Conservation (phyloP, 371 early-diverging fungal species). For the Mucor circinelloides region DNA sequence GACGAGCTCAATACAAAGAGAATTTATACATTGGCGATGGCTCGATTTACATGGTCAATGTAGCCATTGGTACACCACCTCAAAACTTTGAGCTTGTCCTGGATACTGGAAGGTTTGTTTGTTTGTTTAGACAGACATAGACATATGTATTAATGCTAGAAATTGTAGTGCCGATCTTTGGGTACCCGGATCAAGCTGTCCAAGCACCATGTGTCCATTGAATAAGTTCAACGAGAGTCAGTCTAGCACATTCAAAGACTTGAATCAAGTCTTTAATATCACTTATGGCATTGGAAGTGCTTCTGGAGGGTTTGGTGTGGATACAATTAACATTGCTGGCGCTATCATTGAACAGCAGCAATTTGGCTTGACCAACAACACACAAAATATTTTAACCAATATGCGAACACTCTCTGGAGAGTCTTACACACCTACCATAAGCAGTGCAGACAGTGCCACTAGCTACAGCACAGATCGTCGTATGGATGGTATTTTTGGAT, state of each 20-base stretch:
- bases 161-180: constrained; percentile 41
- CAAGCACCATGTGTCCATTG: constrained; percentile 28
- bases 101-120: constrained; percentile 43
- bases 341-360: constrained; percentile 40
- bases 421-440: constrained; percentile 2
- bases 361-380: constrained; percentile 31
- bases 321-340: constrained; percentile 30
- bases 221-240: constrained; percentile 29
- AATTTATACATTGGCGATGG: constrained; percentile 29
- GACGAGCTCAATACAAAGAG: constrained; percentile 1
- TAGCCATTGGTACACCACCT: constrained; percentile 40
- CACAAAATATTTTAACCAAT: constrained; percentile 26
- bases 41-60: constrained; percentile 24
- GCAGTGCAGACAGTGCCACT: background rate
- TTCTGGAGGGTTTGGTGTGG: constrained; percentile 34
- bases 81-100: constrained; percentile 35
- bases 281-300: constrained; percentile 42
- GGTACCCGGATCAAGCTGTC: constrained; percentile 37
- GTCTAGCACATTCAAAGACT: constrained; percentile 32
- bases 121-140: constrained; percentile 5
- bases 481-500: constrained; percentile 48
- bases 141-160: background rate
- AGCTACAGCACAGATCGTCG: background rate
- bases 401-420: constrained; percentile 1
- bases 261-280: constrained; percentile 22